Evolutionary conservation across 176 grass and related monocot genomes (phyloP).

Genomic region (Echinochloa phyllopogon): DNA sequence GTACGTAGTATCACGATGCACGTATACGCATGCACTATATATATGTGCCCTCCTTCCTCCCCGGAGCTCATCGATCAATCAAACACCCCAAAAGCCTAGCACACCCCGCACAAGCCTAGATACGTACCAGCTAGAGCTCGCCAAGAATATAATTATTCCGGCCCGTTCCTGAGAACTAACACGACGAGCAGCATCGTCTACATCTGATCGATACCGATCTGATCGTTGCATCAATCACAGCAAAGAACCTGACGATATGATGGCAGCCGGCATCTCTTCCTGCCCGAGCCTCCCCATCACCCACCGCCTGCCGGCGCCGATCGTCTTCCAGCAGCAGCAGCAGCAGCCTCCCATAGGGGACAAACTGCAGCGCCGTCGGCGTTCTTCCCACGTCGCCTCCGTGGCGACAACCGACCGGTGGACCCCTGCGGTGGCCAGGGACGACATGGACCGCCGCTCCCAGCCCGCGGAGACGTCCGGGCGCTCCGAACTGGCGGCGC

Average conservation of each 20-base stretch:
- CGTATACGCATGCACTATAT: no score
- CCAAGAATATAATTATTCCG: no score
- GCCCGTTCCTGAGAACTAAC: no score
- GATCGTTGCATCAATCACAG: no score
- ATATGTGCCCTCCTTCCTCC: no score
- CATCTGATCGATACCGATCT: no score
- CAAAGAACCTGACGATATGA: neutral
- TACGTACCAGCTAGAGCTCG: no score
- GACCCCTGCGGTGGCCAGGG: neutral
- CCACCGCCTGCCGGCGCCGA: neutral
- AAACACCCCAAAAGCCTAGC: no score
- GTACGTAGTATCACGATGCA: no score
- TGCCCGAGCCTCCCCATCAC: neutral
- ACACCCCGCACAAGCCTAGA: no score
- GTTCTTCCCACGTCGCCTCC: neutral
- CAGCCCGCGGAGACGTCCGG: slow-evolving; percentile 8
- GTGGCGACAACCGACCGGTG: neutral
- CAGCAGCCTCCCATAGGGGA: neutral
- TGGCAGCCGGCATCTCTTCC: neutral
- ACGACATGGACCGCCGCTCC: neutral
- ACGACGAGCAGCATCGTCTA: no score
- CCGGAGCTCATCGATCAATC: no score
- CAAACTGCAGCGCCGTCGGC: neutral
- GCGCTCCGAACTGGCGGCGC: slow-evolving; percentile 27
- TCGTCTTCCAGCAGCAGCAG: neutral